A percentile compares a stretch with the other conserved stretches of the same genome.
phyloP scores from a whole-genome alignment of 2,329 filamentous ascomycete genomes.

The Grosmannia penicillata region DNA sequence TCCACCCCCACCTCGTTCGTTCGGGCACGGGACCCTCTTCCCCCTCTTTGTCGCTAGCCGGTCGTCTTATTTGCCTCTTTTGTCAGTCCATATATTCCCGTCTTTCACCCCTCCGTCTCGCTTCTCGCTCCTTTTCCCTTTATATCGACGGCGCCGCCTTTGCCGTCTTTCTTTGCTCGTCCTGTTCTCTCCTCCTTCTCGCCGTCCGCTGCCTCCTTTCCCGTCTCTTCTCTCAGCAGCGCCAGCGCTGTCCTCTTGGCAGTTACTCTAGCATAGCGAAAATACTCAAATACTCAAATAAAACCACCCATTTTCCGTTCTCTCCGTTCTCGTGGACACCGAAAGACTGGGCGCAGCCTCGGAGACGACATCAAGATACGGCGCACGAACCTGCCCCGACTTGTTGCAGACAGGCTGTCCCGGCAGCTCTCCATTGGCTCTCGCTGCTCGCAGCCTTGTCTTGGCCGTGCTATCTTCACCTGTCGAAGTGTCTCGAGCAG shows the following conservation, averaged over 20 bases:
- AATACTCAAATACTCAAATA: too few relatives aligned
- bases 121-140: neutral
- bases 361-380: too few relatives aligned
- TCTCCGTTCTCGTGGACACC: neutral
- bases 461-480: too few relatives aligned
- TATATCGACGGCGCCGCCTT: neutral
- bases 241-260: neutral
- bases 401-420: too few relatives aligned
- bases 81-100: neutral
- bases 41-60: neutral
- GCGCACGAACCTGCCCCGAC: too few relatives aligned
- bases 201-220: neutral
- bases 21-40: constrained; percentile 5
- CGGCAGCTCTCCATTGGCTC: too few relatives aligned
- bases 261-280: constrained; percentile 8
- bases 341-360: too few relatives aligned
- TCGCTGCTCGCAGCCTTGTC: too few relatives aligned
- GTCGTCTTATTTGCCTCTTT: constrained; percentile 1
- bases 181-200: neutral
- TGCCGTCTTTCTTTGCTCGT: neutral
- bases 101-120: neutral
- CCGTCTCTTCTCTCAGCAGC: neutral
- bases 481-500: too few relatives aligned
- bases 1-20: constrained; percentile 3
- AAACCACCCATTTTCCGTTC: constrained; percentile 4